Percentiles rank a stretch among this genome's conserved stretches.
These are phyloP conservation scores for Polytrichum formosum DNA, from an alignment of 225 moss, liverwort and hornwort species.

Conservation along the genomic window DNA sequence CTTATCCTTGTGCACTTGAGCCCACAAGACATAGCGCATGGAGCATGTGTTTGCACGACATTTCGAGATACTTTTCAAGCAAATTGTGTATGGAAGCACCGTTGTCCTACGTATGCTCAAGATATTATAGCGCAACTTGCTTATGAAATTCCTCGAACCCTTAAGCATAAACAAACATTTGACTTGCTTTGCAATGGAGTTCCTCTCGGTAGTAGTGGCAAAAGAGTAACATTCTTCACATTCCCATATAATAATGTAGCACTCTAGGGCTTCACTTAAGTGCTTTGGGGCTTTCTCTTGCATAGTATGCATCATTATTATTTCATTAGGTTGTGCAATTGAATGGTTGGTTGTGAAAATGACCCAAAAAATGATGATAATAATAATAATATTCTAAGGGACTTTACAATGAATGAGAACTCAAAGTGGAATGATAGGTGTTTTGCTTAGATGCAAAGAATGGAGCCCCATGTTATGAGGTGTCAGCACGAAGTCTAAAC, in stretches of 20 bases:
- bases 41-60: neutral
- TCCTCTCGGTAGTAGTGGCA: neutral
- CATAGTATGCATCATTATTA: too few relatives aligned
- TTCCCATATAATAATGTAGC: neutral
- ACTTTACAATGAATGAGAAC: too few relatives aligned
- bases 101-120: neutral
- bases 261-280: too few relatives aligned
- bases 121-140: constrained; percentile 1
- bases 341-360: too few relatives aligned
- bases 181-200: constrained; percentile 2
- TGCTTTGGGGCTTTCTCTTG: too few relatives aligned
- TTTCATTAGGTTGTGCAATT: too few relatives aligned
- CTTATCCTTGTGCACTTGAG: constrained; percentile 3
- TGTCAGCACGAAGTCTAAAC: constrained; percentile 9
- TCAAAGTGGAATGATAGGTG: too few relatives aligned
- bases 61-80: constrained; percentile 2
- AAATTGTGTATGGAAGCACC: constrained; percentile 1
- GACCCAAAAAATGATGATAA: too few relatives aligned
- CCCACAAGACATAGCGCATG: constrained; percentile 1
- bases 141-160: neutral
- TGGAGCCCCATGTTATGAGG: too few relatives aligned
- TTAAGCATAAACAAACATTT: neutral
- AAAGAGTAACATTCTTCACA: neutral
- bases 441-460: too few relatives aligned
- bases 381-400: too few relatives aligned